Evolutionary conservation across 2,329 filamentous ascomycete genomes (phyloP), one percentile per base, ranked within the genome.

Genomic region (Penicillium digitatum): DNA sequence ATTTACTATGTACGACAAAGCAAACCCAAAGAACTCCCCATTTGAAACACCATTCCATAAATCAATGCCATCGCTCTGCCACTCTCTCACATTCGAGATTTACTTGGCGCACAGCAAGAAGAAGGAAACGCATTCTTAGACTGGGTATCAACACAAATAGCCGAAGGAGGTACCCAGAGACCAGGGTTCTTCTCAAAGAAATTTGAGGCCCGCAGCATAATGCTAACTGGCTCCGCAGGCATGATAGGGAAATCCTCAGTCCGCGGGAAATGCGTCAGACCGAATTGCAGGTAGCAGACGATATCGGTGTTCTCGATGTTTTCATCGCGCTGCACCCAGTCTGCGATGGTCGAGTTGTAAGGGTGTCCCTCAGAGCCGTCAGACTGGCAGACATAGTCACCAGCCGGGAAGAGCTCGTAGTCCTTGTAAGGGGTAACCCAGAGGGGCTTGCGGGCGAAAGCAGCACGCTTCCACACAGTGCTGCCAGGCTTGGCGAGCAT

Each of bases 301-400:
- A 84, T 73, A 63, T 85, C 81, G 4, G 78, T 76, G 55, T 84
- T 80, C 52, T 79, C 76, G 48, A 83, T 79, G 44, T 73, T 73
- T 54, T 83, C 81, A 54, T 79, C 76, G n/a, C 79, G 73, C 16
- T 59, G 52, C 2, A 62, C 61, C 68, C 68, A 71, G 59, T 69
- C 68, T 7, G 64, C 50, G 3, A 78, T 72, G 0, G 78, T 80
- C 74, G 78, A 58, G 67, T 79, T 72, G 70, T 76, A 44, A 55
- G 73, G 56, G 69, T 75, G 57, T 65, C 61, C 55, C n/a, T 61
- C 60, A n/a, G 57, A 60, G 14, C 68, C 68, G 9, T 79, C 70
- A 34, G 82, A 86, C 66, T 86, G 83, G 61, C 82, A 83, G 0
- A 82, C 82, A 67, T 84, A 84, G 51, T 79, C 75, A 4, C 84